Conservation (phyloP, 768 basidiomycete genomes). For the Sutorius australiensis region DNA sequence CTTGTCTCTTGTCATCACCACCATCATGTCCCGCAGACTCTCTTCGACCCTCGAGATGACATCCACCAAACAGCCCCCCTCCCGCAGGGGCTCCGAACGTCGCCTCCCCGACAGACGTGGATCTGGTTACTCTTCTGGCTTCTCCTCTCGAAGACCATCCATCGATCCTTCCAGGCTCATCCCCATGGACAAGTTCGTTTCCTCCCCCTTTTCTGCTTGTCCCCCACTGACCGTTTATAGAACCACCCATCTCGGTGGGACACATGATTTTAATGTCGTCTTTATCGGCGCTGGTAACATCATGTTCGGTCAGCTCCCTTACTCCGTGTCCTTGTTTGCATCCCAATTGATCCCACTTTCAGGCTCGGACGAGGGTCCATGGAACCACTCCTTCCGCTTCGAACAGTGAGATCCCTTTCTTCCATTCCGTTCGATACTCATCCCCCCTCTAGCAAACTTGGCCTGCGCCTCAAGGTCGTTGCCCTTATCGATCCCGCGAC, state of each 20-base stretch:
- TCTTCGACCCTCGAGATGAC: slow-evolving; percentile 33
- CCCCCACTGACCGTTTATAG: slow-evolving; percentile 30
- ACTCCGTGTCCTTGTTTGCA: neutral
- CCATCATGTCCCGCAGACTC: slow-evolving; percentile 26
- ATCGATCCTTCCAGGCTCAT: slow-evolving; percentile 75
- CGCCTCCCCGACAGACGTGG: slow-evolving; percentile 44
- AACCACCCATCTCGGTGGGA: slow-evolving; percentile 48
- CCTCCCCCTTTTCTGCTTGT: neutral
- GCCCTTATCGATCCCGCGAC: slow-evolving; percentile 90
- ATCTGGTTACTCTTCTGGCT: slow-evolving; percentile 42
- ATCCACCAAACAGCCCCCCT: slow-evolving; percentile 28
- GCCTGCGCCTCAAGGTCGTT: slow-evolving; percentile 91
- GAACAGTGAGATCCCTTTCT: slow-evolving; percentile 59
- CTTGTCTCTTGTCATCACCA: slow-evolving; percentile 12
- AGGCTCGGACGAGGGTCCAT: slow-evolving; percentile 87
- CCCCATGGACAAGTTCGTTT: slow-evolving; percentile 72
- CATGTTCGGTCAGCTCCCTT: slow-evolving; percentile 77
- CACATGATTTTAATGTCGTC: slow-evolving; percentile 86
- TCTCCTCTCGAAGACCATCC: slow-evolving; percentile 60
- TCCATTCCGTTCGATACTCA: slow-evolving; percentile 6
- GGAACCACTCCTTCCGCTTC: slow-evolving; percentile 90
- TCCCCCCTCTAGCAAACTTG: slow-evolving; percentile 68
- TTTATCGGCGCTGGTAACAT: slow-evolving; percentile 97
- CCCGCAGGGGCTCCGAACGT: slow-evolving; percentile 45
- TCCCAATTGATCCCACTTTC: slow-evolving; percentile 8